These are phyloP conservation scores for Baorangia bicolor DNA, from an alignment of 768 basidiomycete genomes.

Conservation along the genomic window DNA sequence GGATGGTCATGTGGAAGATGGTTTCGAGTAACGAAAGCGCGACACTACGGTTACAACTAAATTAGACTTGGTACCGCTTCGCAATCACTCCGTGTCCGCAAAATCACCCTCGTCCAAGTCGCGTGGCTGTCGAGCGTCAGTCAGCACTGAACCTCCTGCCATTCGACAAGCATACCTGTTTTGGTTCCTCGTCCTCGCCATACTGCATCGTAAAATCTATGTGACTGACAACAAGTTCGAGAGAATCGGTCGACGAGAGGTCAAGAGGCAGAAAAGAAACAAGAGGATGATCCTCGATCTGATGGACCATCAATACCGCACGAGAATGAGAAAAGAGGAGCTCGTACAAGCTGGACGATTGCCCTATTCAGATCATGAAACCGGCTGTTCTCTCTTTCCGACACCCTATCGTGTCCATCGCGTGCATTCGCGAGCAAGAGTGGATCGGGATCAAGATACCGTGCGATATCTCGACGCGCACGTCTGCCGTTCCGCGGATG, in stretches of 20 bases:
- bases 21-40: neutral
- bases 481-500: constrained; percentile 72
- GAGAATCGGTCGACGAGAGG: constrained; percentile 83
- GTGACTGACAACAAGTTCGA: constrained; percentile 89
- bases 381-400: constrained; percentile 63
- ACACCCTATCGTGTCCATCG: constrained; percentile 43
- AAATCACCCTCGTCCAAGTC: constrained; percentile 95
- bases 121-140: constrained; percentile 57
- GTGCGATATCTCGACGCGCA: constrained; percentile 75
- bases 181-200: constrained; percentile 97
- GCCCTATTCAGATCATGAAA: constrained; percentile 95
- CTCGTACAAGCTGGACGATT: constrained; percentile 85
- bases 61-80: neutral
- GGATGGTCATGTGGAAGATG: constrained; percentile 47
- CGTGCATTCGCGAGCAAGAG: constrained; percentile 66
- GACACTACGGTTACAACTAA: neutral
- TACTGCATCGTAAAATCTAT: constrained; percentile 99
- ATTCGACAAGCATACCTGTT: constrained; percentile 57
- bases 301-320: neutral
- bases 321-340: neutral
- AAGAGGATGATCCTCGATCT: constrained; percentile 99
- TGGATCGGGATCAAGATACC: constrained; percentile 97
- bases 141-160: constrained; percentile 3
- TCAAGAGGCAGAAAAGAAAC: constrained; percentile 97
- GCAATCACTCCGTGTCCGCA: constrained; percentile 59